These are phyloP conservation scores for Xylaria scruposa DNA, from an alignment of 495 filamentous ascomycete species.

Conservation along the genomic window DNA sequence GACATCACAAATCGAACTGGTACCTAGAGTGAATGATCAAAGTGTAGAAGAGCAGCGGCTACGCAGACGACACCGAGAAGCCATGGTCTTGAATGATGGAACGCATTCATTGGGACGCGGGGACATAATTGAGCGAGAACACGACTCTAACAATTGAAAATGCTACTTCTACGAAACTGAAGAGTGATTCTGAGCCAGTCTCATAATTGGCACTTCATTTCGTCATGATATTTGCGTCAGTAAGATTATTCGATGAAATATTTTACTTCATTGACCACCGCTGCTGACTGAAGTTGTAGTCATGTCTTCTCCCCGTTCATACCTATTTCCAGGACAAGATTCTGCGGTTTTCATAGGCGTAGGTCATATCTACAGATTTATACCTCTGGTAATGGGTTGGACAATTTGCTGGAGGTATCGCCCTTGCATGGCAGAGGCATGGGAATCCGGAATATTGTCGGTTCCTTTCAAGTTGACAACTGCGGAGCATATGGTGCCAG, in stretches of 20 bases:
- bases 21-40: constrained; percentile 51
- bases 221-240: neutral
- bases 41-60: constrained; percentile 58
- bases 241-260: neutral
- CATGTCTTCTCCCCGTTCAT: neutral
- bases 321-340: neutral
- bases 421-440: neutral
- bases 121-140: constrained; percentile 62
- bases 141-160: constrained; percentile 37
- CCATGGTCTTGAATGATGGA: constrained; percentile 70
- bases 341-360: neutral
- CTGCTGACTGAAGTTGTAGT: neutral
- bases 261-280: neutral
- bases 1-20: constrained; percentile 33
- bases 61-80: constrained; percentile 64
- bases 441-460: neutral
- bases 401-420: neutral
- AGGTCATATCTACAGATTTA: neutral
- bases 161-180: neutral
- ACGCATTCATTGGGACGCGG: constrained; percentile 59
- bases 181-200: neutral
- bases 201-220: neutral
- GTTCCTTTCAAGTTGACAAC: neutral
- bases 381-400: neutral
- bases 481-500: neutral